Evolutionary conservation across 768 basidiomycete genomes (phyloP).

Genomic region (Holtermanniella nyarrowii): DNA sequence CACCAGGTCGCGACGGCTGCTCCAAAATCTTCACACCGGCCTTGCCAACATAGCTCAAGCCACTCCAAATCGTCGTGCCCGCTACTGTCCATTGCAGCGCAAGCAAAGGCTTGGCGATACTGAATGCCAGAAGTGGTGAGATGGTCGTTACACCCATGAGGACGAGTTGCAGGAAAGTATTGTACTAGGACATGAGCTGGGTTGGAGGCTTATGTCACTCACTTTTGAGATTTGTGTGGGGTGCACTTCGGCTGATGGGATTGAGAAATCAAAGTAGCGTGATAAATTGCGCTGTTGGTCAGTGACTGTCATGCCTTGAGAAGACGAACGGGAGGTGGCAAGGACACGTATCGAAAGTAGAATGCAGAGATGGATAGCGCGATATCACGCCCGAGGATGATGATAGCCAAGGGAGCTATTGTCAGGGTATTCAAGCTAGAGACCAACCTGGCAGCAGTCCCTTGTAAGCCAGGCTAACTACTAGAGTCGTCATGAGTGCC

Average conservation of each 20-base stretch:
- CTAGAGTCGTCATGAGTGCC: conserved; percentile 83
- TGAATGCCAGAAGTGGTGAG: conserved; percentile 57
- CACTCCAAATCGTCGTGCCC: conserved; percentile 84
- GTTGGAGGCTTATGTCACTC: conserved; percentile 1
- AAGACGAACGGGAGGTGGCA: neutral
- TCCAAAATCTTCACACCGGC: conserved; percentile 36
- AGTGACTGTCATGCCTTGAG: no score
- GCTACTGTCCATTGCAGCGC: conserved; percentile 76
- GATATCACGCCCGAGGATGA: conserved; percentile 84
- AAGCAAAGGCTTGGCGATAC: conserved; percentile 50
- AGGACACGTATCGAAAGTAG: conserved; percentile 73
- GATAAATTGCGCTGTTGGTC: conserved; percentile 74
- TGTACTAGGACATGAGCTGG: conserved; percentile 52
- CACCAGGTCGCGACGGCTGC: no score
- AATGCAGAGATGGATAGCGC: conserved; percentile 78
- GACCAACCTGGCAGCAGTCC: conserved; percentile 66
- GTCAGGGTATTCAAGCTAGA: neutral
- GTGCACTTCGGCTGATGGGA: conserved; percentile 87
- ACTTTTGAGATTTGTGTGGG: conserved; percentile 94
- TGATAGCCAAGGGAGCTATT: conserved; percentile 68
- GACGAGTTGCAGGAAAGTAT: conserved; percentile 81
- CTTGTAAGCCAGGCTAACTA: conserved; percentile 71
- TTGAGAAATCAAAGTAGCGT: conserved; percentile 92
- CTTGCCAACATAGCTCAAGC: conserved; percentile 45
- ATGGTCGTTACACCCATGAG: conserved; percentile 85